phyloP scores from a whole-genome alignment of 208 protist genomes.

The Trypanosoma scelopori region DNA sequence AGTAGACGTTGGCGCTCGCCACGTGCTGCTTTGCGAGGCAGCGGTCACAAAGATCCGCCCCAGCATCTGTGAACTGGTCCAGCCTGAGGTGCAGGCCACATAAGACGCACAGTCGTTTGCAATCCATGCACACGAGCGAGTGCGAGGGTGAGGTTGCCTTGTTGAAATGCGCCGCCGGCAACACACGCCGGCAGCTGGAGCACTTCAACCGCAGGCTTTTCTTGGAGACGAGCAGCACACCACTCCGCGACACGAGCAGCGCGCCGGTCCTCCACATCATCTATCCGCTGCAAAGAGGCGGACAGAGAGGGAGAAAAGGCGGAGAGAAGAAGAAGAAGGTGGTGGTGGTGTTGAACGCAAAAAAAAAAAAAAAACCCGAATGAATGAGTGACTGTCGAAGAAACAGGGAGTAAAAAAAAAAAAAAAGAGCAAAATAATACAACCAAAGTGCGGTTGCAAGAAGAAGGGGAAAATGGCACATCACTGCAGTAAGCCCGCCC shows the following conservation, averaged over 20 bases:
- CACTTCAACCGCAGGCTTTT: constrained; percentile 67
- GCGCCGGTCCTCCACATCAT: constrained; percentile 19
- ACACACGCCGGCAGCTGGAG: constrained; percentile 52
- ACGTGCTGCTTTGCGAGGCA: constrained; percentile 77
- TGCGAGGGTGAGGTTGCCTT: constrained; percentile 42
- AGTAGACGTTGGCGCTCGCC: constrained; percentile 85
- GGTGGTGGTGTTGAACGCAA: not conserved
- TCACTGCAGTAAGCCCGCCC: not conserved
- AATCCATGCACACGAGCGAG: constrained; percentile 66
- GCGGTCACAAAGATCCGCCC: constrained; percentile 47
- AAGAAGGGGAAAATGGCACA: constrained; percentile 2
- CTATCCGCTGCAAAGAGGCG: not conserved
- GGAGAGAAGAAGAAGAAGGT: too few species aligned
- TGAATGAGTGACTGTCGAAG: too few species aligned
- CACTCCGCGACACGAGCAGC: constrained; percentile 16
- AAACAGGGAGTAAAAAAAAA: too few species aligned
- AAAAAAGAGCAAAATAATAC: too few species aligned
- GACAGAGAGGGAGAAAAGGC: too few species aligned
- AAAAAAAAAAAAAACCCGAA: too few species aligned
- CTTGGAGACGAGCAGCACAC: constrained; percentile 51
- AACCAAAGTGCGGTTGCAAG: too few species aligned
- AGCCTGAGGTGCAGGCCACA: constrained; percentile 65
- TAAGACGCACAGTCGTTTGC: constrained; percentile 70
- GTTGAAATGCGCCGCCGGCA: constrained; percentile 71
- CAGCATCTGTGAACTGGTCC: constrained; percentile 48